Evolutionary conservation across 106 monocot genomes (phyloP).

Genomic region (Apostasia shenzhenica): DNA sequence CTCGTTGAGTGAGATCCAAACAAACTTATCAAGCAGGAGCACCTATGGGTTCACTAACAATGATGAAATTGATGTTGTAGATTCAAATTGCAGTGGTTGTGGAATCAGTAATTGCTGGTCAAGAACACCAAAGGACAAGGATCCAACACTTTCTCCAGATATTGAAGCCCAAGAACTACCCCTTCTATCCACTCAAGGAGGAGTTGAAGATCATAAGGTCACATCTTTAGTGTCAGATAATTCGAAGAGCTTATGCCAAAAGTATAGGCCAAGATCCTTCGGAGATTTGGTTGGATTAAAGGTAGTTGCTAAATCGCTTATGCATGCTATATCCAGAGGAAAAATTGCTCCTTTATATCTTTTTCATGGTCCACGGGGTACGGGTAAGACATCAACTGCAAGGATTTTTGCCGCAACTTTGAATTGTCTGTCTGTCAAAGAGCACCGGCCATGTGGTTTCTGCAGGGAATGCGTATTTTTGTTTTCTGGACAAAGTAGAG

Average conservation of each 20-base stretch:
- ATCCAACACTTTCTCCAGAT: slow-evolving; percentile 37
- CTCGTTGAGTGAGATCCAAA: slow-evolving; percentile 30
- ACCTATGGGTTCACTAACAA: slow-evolving; percentile 11
- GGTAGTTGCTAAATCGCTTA: slow-evolving; percentile 69
- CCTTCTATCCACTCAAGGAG: slow-evolving; percentile 39
- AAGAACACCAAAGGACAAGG: slow-evolving; percentile 65
- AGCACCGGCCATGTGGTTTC: slow-evolving; percentile 70
- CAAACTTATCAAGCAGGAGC: slow-evolving; percentile 30
- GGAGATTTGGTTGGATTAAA: slow-evolving; percentile 75
- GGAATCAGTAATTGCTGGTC: slow-evolving; percentile 93
- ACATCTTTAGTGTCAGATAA: slow-evolving; percentile 34
- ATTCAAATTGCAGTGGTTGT: slow-evolving; percentile 73
- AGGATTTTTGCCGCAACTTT: slow-evolving; percentile 85
- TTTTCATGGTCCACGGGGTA: slow-evolving; percentile 85
- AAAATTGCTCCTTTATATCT: slow-evolving; percentile 85
- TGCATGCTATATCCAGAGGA: slow-evolving; percentile 53
- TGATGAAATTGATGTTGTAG: slow-evolving; percentile 45
- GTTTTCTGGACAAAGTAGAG: slow-evolving; percentile 76
- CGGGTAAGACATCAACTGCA: slow-evolving; percentile 88
- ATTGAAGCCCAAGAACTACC: slow-evolving; percentile 61
- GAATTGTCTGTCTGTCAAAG: slow-evolving; percentile 74
- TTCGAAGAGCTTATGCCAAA: slow-evolving; percentile 78
- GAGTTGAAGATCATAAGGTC: slow-evolving; percentile 20
- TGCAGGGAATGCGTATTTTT: slow-evolving; percentile 74
- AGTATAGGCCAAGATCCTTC: slow-evolving; percentile 84